phyloP scores from a whole-genome alignment of 257 asterid genomes.

The Petunia axillaris region DNA sequence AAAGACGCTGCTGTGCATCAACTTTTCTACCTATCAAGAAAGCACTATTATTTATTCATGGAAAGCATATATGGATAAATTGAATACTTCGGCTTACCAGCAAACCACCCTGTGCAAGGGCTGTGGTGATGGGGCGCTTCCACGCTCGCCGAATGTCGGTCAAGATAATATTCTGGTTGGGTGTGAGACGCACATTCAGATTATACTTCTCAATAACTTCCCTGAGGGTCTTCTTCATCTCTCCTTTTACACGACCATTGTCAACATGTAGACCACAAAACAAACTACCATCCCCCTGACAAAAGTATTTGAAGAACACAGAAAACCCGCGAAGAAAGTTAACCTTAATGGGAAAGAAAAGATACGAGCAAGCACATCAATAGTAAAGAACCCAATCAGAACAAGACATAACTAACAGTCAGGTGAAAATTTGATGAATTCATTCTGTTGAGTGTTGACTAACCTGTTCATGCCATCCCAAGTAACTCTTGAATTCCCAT shows the following conservation, averaged over 20 bases:
- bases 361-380: not conserved
- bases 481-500: conserved; percentile 95
- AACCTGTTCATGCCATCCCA: conserved; percentile 99
- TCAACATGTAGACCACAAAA: conserved; percentile 97
- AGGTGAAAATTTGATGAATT: not conserved
- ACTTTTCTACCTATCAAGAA: not conserved
- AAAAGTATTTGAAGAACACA: conserved; percentile 26
- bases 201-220: conserved; percentile 88
- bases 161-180: conserved; percentile 89
- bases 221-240: conserved; percentile 76
- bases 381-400: not conserved
- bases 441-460: not conserved
- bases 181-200: conserved; percentile 85
- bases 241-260: conserved; percentile 82
- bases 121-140: conserved; percentile 82
- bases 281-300: conserved; percentile 87
- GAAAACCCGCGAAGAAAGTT: not conserved
- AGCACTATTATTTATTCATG: conserved; percentile 1
- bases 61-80: conserved; percentile 8
- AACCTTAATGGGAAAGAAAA: conserved; percentile 18
- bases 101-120: conserved; percentile 95
- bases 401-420: not conserved
- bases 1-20: not conserved
- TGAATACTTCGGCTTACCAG: conserved; percentile 53
- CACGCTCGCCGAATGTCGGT: conserved; percentile 76